A percentile compares a stretch with the other conserved stretches of the same genome.
Evolutionary conservation across 129 eudicot species (phyloP).

Genomic region (Flaveria ramosissima): DNA sequence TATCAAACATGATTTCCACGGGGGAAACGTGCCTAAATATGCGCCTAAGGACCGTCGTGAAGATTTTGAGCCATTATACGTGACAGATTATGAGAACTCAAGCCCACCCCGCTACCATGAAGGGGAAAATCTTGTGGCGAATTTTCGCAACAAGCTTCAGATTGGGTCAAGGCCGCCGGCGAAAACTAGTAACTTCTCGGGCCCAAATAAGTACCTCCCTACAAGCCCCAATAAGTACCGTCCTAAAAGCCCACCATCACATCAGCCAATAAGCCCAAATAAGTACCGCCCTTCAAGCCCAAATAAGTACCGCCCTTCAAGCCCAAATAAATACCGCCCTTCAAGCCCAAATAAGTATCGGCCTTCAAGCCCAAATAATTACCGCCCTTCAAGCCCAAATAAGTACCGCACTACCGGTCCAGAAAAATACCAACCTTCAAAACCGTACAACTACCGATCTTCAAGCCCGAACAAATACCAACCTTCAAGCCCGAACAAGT

Average conservation of each 20-base stretch:
- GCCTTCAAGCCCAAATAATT: not conserved
- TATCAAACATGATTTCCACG: not conserved
- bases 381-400: not conserved
- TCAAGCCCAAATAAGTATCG: not conserved
- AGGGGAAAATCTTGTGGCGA: not conserved
- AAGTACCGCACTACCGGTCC: not conserved
- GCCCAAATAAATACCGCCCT: not conserved
- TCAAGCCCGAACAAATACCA: not conserved
- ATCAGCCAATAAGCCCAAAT: not conserved
- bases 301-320: not conserved
- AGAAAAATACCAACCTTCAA: not conserved
- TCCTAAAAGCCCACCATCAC: not conserved
- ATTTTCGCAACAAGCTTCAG: constrained; percentile 27
- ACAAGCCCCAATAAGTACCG: not conserved
- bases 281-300: not conserved
- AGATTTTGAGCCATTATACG: constrained; percentile 13
- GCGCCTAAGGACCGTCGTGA: constrained; percentile 4
- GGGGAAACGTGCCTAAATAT: not conserved
- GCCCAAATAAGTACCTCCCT: not conserved
- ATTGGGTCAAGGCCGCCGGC: constrained; percentile 7
- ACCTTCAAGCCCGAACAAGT: not conserved
- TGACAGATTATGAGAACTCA: constrained; percentile 23
- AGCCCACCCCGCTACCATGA: constrained; percentile 8
- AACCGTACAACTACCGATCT: not conserved
- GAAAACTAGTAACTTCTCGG: not conserved